Base-by-base conservation (phyloP, 768 basidiomycete genomes). In the Pleurotus giganteus region DNA sequence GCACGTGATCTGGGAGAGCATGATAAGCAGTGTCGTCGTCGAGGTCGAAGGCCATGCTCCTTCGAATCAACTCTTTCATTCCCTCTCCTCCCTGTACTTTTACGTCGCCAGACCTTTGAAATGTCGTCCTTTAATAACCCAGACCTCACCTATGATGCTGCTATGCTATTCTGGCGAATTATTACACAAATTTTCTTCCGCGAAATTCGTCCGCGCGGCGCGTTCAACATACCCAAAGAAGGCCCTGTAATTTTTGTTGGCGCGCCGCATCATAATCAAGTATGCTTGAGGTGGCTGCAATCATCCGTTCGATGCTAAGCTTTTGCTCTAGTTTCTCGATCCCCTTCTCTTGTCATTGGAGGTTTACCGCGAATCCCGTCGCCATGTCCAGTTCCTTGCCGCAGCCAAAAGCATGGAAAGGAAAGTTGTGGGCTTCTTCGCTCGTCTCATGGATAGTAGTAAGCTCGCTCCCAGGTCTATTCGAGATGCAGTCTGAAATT, bases 161-260 rank as follows among this genome's bases (percentile, higher is more conserved):
- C 85, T 36, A 83, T 96, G 69, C 66, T 89, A 44, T 92, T 96
- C 71, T 96, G 91, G 91, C 75, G 88, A 55, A 75, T 80, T 2
- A 80, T 96, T 55, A 92, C 90, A 60, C 90, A 90, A 71, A 86
- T 98, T 61, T 98, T 98, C 80, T 98, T 98, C 76, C 79, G 96
- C 61, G 96, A 98, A 73, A 87, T 98, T 63, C 81, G 96, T 56
- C 91, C 94, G 3, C 79, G 96, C 69, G 92, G 96, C 47, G 90
- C 94, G 29, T 98, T 90, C 80, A 91, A 97, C 67, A 91, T 98
- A 56, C 96, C 96, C 23, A 80, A 79, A 55, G 82, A 91, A 55
- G 96, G 94, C 0, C 91, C 96, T 2, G 83, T 96, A 52, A 91
- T 98, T 60, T 94, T 97, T 69, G 93, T 93, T 46, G 93, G 82